A percentile compares a stretch with the other conserved stretches of the same genome.
Evolutionary conservation across 2,329 filamentous ascomycete genomes (phyloP).

Genomic region (Cytospora chrysosperma): DNA sequence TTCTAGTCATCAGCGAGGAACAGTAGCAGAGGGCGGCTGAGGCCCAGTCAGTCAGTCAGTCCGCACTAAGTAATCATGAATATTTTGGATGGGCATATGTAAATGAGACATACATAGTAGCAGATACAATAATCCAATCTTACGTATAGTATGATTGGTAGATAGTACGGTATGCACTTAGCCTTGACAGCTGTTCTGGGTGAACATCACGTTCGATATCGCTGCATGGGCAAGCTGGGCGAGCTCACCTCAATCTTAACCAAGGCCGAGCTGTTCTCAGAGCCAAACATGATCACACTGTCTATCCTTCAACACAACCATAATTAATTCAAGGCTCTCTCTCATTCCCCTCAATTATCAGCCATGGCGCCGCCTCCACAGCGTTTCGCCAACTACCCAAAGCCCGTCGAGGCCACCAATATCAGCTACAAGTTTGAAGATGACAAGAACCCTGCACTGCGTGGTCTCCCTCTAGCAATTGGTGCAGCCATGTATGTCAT

Average conservation of each 20-base stretch:
- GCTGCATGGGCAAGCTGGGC: not conserved
- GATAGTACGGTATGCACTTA: no score
- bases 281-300: not conserved
- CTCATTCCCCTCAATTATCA: not conserved
- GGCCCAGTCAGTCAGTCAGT: no score
- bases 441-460: constrained; percentile 67
- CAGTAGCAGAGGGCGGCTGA: not conserved
- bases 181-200: not conserved
- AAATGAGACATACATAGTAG: no score
- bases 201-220: not conserved
- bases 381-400: constrained; percentile 45
- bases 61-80: no score
- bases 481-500: constrained; percentile 39
- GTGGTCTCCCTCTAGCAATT: constrained; percentile 62
- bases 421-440: constrained; percentile 35
- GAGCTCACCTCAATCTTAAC: not conserved
- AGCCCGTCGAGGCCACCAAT: constrained; percentile 38
- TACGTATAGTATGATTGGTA: no score
- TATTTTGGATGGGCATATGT: no score
- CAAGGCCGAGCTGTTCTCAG: not conserved
- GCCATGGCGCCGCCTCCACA: constrained; percentile 16
- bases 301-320: not conserved
- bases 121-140: not conserved
- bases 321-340: not conserved
- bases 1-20: not conserved